Percentiles rank a stretch among this genome's conserved stretches.
Evolutionary conservation across 495 filamentous ascomycete genomes (phyloP).

Genomic region (Penicillium chermesinum): DNA sequence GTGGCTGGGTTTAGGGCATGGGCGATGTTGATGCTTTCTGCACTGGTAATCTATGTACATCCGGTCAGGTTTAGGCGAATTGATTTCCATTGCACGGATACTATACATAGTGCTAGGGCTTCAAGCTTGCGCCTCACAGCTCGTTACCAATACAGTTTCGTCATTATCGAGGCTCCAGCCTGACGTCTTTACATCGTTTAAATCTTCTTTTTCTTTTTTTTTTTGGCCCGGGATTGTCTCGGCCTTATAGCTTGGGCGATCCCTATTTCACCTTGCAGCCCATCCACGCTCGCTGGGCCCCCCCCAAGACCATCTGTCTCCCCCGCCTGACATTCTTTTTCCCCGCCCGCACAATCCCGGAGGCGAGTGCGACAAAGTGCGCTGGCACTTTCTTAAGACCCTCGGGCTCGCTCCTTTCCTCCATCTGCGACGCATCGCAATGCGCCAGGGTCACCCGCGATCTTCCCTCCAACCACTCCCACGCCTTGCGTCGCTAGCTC

Average conservation of each 20-base stretch:
- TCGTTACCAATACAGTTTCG: background rate
- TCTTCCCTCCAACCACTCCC: slow-evolving; percentile 10
- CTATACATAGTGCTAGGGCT: too few relatives aligned
- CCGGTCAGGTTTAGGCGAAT: too few relatives aligned
- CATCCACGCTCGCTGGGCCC: background rate
- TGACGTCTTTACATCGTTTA: background rate
- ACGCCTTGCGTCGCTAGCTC: slow-evolving; percentile 32
- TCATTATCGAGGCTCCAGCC: background rate
- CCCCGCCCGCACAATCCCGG: background rate
- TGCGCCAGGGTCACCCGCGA: slow-evolving; percentile 9
- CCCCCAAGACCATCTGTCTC: background rate
- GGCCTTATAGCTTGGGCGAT: background rate
- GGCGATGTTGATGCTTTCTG: too few relatives aligned
- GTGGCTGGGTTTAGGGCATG: too few relatives aligned
- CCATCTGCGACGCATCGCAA: background rate
- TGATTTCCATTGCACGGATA: too few relatives aligned
- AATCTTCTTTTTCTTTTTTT: background rate
- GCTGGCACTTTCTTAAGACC: background rate
- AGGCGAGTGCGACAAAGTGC: background rate
- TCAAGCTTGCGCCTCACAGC: too few relatives aligned
- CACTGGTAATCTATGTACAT: too few relatives aligned
- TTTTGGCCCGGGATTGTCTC: background rate
- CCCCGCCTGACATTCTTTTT: background rate
- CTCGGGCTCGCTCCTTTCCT: background rate
- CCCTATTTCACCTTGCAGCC: background rate